Percentiles rank a stretch among this genome's conserved stretches.
These are phyloP conservation scores for Medicago ruthenica DNA, from an alignment of 306 rosid species.

Conservation along the genomic window DNA sequence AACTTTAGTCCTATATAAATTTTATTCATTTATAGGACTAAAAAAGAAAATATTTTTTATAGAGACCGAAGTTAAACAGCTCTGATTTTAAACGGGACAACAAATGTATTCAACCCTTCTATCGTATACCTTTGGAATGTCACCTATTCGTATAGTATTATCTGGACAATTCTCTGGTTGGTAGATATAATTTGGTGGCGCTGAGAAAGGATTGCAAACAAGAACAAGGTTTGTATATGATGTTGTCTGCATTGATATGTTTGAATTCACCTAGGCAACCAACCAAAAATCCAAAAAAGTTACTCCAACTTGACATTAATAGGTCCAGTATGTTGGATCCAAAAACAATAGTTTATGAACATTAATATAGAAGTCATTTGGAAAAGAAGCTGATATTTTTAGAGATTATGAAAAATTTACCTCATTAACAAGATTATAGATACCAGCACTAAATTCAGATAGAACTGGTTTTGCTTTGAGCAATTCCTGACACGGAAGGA, in stretches of 20 bases:
- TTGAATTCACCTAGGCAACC: slow-evolving; percentile 63
- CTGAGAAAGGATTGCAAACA: slow-evolving; percentile 88
- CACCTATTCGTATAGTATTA: slow-evolving; percentile 69
- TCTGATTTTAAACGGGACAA: too few relatives aligned
- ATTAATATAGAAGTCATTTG: too few relatives aligned
- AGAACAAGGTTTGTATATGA: slow-evolving; percentile 41
- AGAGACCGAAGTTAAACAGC: too few relatives aligned
- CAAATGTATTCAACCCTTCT: neutral
- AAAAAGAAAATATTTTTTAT: too few relatives aligned
- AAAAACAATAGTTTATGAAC: neutral
- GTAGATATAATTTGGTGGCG: slow-evolving; percentile 73
- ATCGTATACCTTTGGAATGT: slow-evolving; percentile 66
- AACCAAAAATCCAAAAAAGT: slow-evolving; percentile 13
- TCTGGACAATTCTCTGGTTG: slow-evolving; percentile 70
- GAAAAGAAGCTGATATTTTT: neutral
- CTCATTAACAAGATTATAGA: slow-evolving; percentile 70
- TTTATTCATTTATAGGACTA: too few relatives aligned
- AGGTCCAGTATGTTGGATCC: too few relatives aligned
- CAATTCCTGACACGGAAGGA: slow-evolving; percentile 79
- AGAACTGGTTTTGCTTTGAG: slow-evolving; percentile 69
- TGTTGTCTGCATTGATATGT: slow-evolving; percentile 53
- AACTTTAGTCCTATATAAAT: neutral
- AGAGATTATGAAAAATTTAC: slow-evolving; percentile 43
- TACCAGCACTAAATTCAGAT: slow-evolving; percentile 61
- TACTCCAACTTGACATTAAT: neutral